Evolutionary conservation across 179 eudicot species (phyloP), one percentile per base, ranked within the genome.

Genomic region (Silene coronaria): DNA sequence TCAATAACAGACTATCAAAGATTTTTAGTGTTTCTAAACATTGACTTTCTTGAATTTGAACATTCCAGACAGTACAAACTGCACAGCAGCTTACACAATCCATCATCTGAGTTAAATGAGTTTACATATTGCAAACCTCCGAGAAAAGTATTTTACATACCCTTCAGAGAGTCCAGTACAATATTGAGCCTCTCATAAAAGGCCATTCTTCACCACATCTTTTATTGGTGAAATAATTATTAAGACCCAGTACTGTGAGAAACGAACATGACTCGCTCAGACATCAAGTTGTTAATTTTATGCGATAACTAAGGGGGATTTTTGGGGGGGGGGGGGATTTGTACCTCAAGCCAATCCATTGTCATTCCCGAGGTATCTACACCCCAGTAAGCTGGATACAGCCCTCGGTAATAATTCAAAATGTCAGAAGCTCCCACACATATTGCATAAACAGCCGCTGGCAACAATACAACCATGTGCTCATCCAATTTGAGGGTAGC

Each of bases 401-500:
- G 57, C 80, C 73, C 80, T 74, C 75, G 75, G 69, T 34, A 77
- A 77, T 81, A 75, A 65, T 76, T 72, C 28, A 80, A 80, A 38
- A 87, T 79, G 79, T 85, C 76, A 76, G 86, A 72, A 84, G 84
- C 82, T 72, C 99, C 99, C 78, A 84, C 81, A 83, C 86, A 91
- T 70, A 95, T 89, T 57, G 97, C 92, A 80, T 76, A 91, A 68
- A 85, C 73, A 78, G 97, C 96, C 58, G 91, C 90, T 61, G 99
- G 99, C 74, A 95, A 75, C 82, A 86, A 58, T 70, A 80, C 72
- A 62, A 85, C 87, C 77, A 89, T 64, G 55, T 76, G 87, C 81
- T 87, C 89, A 82, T 92, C 87, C 84, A 92, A 83, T 67, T 79
- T 73, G 69, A 72, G 63, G 51, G 70, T 71, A 68, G 86, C 95